Base-by-base conservation (phyloP, 2,329 filamentous ascomycete genomes). In the Chalara sp. region DNA sequence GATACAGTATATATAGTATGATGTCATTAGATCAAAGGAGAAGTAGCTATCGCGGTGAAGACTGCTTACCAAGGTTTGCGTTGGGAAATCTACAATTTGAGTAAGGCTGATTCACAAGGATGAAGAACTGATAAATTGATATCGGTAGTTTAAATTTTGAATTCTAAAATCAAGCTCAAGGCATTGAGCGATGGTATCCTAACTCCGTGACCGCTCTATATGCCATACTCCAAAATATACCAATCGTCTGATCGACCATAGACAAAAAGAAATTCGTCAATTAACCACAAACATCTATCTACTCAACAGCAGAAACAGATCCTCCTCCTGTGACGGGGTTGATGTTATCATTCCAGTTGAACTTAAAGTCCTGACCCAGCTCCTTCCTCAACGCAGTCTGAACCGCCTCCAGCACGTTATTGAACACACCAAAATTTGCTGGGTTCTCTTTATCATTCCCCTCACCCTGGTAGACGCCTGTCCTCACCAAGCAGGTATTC, bases 401-500 rank as follows among this genome's bases (percentile, higher is more conserved):
- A 48, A 89, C 83, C 0, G 85, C 85, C 58, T 87, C 83, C 41
- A 87, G 72, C 10, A 89, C 86, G 62, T 87, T 87, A 53, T 73
- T 67, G 70, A 89, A 89, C 40, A 89, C 85, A 57, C 86, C 86
- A 63, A 89, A 88, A 71, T 77, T 86, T 63, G 86, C 86, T 1
- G 86, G 86, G 70, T 87, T 89, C 70, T 87, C 75, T 67, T 84
- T 76, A 63, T 89, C 86, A 64, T 89, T 89, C 53, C 81, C 84
- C 13, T 80, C 84, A 55, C 86, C 86, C 71, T 87, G 83, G 78
- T 86, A 89, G 45, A 89, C 85, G 70, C 86, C 86, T 0, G 86
- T 89, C 63, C 85, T 80, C 51, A 89, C 86, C 49, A 89, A 70
- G 64, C 86, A 89, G 3, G 86, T 89, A 71, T 89, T 89, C 86